Conservation (phyloP, 495 filamentous ascomycete genomes). For the Penicillium canescens region DNA sequence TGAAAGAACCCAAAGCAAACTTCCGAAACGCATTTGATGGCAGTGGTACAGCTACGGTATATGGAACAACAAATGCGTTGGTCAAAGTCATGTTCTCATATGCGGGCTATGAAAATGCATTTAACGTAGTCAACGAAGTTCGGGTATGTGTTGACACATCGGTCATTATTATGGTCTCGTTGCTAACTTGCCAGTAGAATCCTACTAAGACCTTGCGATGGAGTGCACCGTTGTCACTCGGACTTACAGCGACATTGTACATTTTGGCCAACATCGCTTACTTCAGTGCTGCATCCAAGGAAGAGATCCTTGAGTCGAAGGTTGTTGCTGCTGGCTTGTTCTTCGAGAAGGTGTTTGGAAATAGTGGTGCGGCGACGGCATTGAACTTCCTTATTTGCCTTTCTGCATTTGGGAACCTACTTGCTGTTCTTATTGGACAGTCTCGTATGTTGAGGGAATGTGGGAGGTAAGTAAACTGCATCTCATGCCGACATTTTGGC, state of each 20-base stretch:
- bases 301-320: conserved; percentile 51
- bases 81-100: conserved; percentile 67
- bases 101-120: conserved; percentile 60
- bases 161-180: background rate
- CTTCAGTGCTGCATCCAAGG: conserved; percentile 57
- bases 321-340: conserved; percentile 59
- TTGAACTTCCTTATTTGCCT: conserved; percentile 63
- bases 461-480: conserved; percentile 35
- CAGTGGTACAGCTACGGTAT: conserved; percentile 46
- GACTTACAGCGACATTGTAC: conserved; percentile 54
- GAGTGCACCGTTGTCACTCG: conserved; percentile 51
- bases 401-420: conserved; percentile 63
- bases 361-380: conserved; percentile 46
- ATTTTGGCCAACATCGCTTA: conserved; percentile 64
- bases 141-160: conserved; percentile 32
- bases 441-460: conserved; percentile 62
- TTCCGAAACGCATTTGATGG: conserved; percentile 60
- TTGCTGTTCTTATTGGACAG: conserved; percentile 58
- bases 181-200: conserved; percentile 32
- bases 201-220: conserved; percentile 57
- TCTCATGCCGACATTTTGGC: background rate
- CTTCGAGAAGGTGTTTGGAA: conserved; percentile 61
- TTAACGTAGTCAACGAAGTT: conserved; percentile 67
- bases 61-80: conserved; percentile 59
- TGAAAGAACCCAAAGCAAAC: conserved; percentile 56